A percentile compares a stretch with the other conserved stretches of the same genome.
Evolutionary conservation across 2,329 filamentous ascomycete genomes (phyloP).

Genomic region (Claviceps paspali): DNA sequence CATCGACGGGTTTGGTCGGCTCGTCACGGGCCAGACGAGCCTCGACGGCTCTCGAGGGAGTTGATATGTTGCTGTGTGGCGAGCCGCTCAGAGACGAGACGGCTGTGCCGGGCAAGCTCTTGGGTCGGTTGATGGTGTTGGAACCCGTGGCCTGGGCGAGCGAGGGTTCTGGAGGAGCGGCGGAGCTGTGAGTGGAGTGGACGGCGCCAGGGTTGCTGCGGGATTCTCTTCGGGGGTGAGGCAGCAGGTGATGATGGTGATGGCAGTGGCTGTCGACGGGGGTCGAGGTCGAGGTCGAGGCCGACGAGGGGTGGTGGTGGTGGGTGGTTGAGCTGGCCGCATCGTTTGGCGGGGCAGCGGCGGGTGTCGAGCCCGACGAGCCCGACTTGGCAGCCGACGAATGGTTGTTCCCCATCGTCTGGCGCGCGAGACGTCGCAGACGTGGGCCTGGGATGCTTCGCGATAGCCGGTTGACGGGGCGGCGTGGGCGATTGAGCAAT

Average conservation of each 20-base stretch:
- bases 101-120: slow-evolving; percentile 32
- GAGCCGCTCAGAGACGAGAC: slow-evolving; percentile 34
- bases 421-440: slow-evolving; percentile 5
- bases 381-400: slow-evolving; percentile 22
- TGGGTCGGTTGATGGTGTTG: slow-evolving; percentile 30
- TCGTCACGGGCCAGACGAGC: slow-evolving; percentile 14
- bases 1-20: slow-evolving; percentile 43
- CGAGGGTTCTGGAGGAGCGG: slow-evolving; percentile 46
- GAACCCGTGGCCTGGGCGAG: slow-evolving; percentile 45
- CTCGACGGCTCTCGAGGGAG: slow-evolving; percentile 14
- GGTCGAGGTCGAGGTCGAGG: slow-evolving; percentile 1
- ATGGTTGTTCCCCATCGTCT: slow-evolving; percentile 23
- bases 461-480: too few relatives aligned
- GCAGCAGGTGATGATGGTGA: slow-evolving; percentile 10
- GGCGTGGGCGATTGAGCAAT: too few relatives aligned
- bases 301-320: slow-evolving; percentile 1
- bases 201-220: slow-evolving; percentile 39
- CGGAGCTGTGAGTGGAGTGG: slow-evolving; percentile 38
- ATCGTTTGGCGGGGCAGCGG: slow-evolving; percentile 9
- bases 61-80: slow-evolving; percentile 23
- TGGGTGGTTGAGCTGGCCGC: slow-evolving; percentile 10
- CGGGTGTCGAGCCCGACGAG: slow-evolving; percentile 14
- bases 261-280: neutral
- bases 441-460: too few relatives aligned
- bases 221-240: slow-evolving; percentile 20